Evolutionary conservation across 371 early-diverging fungal species (phyloP), one percentile per base, ranked within the genome.

Genomic region (Lichtheimia corymbifera): DNA sequence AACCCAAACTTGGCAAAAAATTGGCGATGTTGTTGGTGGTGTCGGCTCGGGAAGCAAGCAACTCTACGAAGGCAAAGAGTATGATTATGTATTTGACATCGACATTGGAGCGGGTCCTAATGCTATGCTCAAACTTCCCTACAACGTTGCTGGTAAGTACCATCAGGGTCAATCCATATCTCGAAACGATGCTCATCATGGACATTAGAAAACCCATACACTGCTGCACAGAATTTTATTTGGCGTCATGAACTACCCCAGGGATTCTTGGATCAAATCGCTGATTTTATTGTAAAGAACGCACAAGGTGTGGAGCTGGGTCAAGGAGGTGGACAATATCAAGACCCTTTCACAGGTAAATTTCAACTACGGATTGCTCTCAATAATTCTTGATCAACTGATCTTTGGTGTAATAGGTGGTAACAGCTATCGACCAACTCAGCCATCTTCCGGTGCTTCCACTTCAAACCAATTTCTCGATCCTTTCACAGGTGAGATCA

Each of bases 61-160:
- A 66, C 64, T 88, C 5, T 90, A 86, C 70, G 83, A 89, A 9
- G 98, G 98, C 49, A 81, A 85, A 50, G 96, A 97, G 65, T 99
- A 98, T 67, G 99, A 99, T 69, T 96, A 93, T 72, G 96, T 99
- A 9, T 99, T 99, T 82, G 97, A 97, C 66, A 92, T 99, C 35
- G 98, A 98, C 65, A 84, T 98, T 17, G 90, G 89, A 14, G 71
- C 59, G 27, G 90, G 84, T 22, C 92, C 91, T 22, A 90, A 90
- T 4, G 78, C 91, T 22, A 86, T 90, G 27, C 73, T 96, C 12
- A 97, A 98, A 69, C 83, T 99, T 18, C 98, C 98, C 3, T 98
- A 91, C 71, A 97, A 99, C 74, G 83, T 84, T 5, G 81, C 87
- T 1, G 85, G 93, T 83, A 78, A 55, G 50, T 55, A 17, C n/a